phyloP scores from a whole-genome alignment of 2,329 filamentous ascomycete species.

The Ceratocystis variospora region DNA sequence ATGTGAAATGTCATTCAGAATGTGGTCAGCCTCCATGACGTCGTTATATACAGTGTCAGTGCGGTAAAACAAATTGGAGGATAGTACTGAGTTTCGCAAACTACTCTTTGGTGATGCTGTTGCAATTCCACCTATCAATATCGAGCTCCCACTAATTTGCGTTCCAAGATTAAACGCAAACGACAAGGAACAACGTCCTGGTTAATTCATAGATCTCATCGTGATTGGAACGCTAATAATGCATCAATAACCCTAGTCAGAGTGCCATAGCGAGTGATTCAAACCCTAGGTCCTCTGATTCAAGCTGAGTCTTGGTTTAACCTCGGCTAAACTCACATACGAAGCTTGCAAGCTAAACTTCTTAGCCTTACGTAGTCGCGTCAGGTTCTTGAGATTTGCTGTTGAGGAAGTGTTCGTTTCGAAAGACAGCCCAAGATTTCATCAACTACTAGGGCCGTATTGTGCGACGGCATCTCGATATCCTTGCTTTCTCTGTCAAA shows the following conservation, averaged over 20 bases:
- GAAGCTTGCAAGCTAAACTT: background rate
- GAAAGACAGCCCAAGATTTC: background rate
- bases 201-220: background rate
- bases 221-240: background rate
- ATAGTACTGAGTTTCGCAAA: background rate
- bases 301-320: background rate
- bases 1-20: constrained; percentile 93
- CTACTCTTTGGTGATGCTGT: background rate
- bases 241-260: background rate
- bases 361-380: background rate
- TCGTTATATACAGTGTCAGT: constrained; percentile 19
- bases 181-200: background rate
- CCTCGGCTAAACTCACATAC: background rate
- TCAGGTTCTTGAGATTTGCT: background rate
- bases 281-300: background rate
- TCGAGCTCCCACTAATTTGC: background rate
- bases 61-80: too few species aligned
- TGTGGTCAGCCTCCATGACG: constrained; percentile 50
- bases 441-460: background rate
- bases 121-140: background rate
- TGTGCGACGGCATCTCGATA: background rate
- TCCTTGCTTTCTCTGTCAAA: background rate
- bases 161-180: background rate
- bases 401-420: background rate
- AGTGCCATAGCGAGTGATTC: too few species aligned